Percentiles rank a stretch among this genome's conserved stretches.
Conservation (phyloP, 257 asterid genomes). For the Nemophila menziesii region DNA sequence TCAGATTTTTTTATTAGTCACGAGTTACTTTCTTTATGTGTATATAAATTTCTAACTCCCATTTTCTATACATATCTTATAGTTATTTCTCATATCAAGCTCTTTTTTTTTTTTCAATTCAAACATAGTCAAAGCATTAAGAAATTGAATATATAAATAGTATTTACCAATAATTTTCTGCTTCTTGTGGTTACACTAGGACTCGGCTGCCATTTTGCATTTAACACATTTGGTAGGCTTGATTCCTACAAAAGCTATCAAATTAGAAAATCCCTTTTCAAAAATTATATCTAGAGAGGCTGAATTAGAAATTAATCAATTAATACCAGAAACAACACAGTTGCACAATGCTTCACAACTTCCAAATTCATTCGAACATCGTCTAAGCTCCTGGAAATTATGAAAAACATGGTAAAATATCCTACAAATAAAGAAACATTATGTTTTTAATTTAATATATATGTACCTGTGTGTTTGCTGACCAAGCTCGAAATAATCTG, state of each 20-base stretch:
- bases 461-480: constrained; percentile 76
- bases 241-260: constrained; percentile 45
- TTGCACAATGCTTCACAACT: constrained; percentile 91
- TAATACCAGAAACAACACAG: constrained; percentile 75
- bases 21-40: too few species aligned
- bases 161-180: constrained; percentile 40
- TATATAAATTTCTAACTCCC: too few species aligned
- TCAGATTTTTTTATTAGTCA: not conserved
- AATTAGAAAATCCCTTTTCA: not conserved
- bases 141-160: not conserved
- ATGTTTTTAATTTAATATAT: not conserved
- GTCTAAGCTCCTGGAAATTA: constrained; percentile 64
- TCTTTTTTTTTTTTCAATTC: too few species aligned
- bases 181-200: constrained; percentile 65
- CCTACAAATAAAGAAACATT: not conserved
- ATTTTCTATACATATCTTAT: too few species aligned
- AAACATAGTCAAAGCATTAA: too few species aligned
- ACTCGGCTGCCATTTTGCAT: constrained; percentile 23
- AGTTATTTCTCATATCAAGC: too few species aligned
- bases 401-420: not conserved
- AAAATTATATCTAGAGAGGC: not conserved
- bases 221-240: constrained; percentile 47
- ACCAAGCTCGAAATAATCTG: constrained; percentile 83
- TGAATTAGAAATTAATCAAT: not conserved
- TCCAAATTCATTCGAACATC: constrained; percentile 91